Conservation (phyloP, 192 early-diverging fungal species). For the Backusella liffmaniae region DNA sequence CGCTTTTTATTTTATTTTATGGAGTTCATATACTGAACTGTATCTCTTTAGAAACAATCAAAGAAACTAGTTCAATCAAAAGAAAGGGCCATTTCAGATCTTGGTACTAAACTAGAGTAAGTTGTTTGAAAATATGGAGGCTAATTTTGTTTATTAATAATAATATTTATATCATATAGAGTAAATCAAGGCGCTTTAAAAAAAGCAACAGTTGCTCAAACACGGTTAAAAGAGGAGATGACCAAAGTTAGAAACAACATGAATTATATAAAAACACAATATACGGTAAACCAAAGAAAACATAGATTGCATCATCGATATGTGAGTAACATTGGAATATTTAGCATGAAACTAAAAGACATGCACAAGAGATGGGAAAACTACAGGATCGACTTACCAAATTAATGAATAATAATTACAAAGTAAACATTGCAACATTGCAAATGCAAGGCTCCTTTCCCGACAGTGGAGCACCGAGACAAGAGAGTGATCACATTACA, state of each 20-base stretch:
- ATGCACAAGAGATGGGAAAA: conserved; percentile 45
- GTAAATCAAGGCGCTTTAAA: conserved; percentile 8
- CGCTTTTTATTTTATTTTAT: background rate
- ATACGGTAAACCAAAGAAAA: conserved; percentile 34
- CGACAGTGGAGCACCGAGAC: background rate
- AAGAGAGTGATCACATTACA: background rate
- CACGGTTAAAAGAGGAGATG: conserved; percentile 46
- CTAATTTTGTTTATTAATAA: background rate
- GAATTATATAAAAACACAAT: conserved; percentile 50
- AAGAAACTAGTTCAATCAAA: background rate
- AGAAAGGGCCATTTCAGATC: background rate
- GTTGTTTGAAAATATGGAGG: background rate
- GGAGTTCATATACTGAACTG: background rate
- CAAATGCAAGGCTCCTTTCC: conserved; percentile 17
- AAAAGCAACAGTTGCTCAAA: conserved; percentile 24
- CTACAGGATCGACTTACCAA: conserved; percentile 46
- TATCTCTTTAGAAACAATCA: background rate
- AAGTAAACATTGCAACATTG: conserved; percentile 14
- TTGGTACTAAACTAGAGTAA: conserved; percentile 10
- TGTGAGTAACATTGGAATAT: background rate
- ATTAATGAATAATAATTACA: conserved; percentile 32
- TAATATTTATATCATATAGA: background rate
- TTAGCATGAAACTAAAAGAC: conserved; percentile 48
- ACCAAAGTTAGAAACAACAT: conserved; percentile 47
- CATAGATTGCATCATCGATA: background rate